phyloP scores from a whole-genome alignment of 225 moss, liverwort and hornwort genomes.

The Takakia lepidozioides region DNA sequence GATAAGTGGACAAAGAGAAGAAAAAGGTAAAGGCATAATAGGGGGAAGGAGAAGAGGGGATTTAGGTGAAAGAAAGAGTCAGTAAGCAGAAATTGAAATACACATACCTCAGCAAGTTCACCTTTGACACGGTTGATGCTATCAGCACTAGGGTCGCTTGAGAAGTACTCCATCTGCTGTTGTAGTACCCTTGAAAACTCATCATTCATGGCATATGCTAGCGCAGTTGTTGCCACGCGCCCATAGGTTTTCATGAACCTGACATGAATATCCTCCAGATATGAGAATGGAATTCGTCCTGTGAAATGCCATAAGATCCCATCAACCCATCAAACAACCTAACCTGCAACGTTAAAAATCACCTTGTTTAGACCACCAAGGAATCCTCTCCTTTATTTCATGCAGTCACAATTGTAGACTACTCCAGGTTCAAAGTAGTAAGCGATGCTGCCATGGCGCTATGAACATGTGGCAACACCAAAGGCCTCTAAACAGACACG shows the following conservation, averaged over 20 bases:
- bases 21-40: background rate
- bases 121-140: slow-evolving; percentile 96
- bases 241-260: slow-evolving; percentile 96
- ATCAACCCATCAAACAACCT: no score
- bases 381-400: no score
- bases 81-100: background rate
- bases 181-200: slow-evolving; percentile 93
- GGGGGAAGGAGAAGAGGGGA: background rate
- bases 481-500: no score
- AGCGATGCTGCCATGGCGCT: no score
- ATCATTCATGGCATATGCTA: slow-evolving; percentile 94
- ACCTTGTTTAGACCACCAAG: no score
- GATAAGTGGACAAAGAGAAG: no score
- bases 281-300: slow-evolving; percentile 94
- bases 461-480: no score
- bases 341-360: no score
- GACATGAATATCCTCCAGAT: slow-evolving; percentile 93
- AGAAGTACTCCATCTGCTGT: slow-evolving; percentile 99
- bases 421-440: no score
- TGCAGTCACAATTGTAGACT: no score
- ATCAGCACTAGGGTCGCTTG: slow-evolving; percentile 81
- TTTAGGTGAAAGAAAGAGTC: background rate
- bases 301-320: no score
- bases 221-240: slow-evolving; percentile 67
- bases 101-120: slow-evolving; percentile 77